Evolutionary conservation across 2,329 filamentous ascomycete genomes (phyloP).

Genomic region (Paraphoma sp.): DNA sequence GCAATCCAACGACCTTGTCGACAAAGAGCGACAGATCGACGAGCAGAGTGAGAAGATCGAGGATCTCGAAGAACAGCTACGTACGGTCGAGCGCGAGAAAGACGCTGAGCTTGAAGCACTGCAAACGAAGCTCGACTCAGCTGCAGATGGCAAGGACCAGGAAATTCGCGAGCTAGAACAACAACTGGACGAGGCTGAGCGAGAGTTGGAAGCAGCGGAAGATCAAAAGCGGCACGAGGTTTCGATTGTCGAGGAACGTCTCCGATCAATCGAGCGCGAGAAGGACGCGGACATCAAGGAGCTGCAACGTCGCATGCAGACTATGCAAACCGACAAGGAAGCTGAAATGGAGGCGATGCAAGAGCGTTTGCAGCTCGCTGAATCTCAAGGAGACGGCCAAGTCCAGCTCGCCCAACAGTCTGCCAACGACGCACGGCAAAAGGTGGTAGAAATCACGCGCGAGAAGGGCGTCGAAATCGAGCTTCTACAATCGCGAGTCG

Average conservation of each 20-base stretch:
- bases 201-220: constrained; percentile 32
- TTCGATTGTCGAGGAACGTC: constrained; percentile 37
- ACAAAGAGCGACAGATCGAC: constrained; percentile 38
- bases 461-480: constrained; percentile 49
- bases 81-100: constrained; percentile 38
- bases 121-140: constrained; percentile 49
- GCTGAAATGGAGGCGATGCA: constrained; percentile 51
- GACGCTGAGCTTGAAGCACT: constrained; percentile 53
- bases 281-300: constrained; percentile 47
- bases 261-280: constrained; percentile 41
- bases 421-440: constrained; percentile 47
- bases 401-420: constrained; percentile 50
- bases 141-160: constrained; percentile 49
- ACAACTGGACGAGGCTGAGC: constrained; percentile 45
- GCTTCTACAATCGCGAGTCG: constrained; percentile 43
- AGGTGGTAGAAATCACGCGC: constrained; percentile 44
- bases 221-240: constrained; percentile 39
- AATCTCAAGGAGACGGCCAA: constrained; percentile 50
- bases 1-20: constrained; percentile 25
- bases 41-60: constrained; percentile 43
- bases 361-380: constrained; percentile 48
- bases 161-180: constrained; percentile 58
- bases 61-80: constrained; percentile 41
- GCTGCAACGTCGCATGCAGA: constrained; percentile 42
- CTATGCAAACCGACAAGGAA: constrained; percentile 41